phyloP scores from a whole-genome alignment of 23 red algal genomes.

The Gracilariopsis chorda region DNA sequence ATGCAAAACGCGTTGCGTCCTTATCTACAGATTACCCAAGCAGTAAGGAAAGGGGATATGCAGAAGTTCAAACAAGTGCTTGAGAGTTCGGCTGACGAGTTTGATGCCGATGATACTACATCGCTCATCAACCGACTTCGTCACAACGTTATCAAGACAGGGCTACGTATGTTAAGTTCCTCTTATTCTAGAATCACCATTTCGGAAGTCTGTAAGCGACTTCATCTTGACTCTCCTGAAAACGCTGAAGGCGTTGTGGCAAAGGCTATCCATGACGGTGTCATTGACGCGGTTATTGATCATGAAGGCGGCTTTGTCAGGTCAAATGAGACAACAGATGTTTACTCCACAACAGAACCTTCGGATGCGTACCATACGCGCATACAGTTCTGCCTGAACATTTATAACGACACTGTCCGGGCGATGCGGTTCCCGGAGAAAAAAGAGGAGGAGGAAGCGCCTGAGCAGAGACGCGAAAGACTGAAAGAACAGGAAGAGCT shows the following conservation, averaged over 20 bases:
- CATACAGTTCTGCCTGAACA: slow-evolving; percentile 94
- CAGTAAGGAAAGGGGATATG: slow-evolving; percentile 87
- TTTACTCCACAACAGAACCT: slow-evolving; percentile 86
- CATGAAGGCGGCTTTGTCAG: slow-evolving; percentile 67
- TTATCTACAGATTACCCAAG: slow-evolving; percentile 85
- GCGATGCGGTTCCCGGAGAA: slow-evolving; percentile 97
- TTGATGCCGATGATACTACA: slow-evolving; percentile 75
- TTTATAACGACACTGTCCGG: slow-evolving; percentile 94
- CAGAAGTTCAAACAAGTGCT: slow-evolving; percentile 77
- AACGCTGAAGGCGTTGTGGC: slow-evolving; percentile 93
- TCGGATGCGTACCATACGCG: slow-evolving; percentile 85
- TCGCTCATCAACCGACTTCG: slow-evolving; percentile 87
- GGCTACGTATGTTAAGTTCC: slow-evolving; percentile 75
- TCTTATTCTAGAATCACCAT: slow-evolving; percentile 95
- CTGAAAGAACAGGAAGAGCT: slow-evolving; percentile 97
- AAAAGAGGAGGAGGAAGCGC: slow-evolving; percentile 75
- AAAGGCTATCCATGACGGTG: slow-evolving; percentile 96
- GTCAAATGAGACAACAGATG: slow-evolving; percentile 72
- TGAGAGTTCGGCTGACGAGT: slow-evolving; percentile 50
- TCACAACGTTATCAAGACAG: slow-evolving; percentile 99
- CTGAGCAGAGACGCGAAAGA: slow-evolving; percentile 73
- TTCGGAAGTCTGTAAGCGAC: slow-evolving; percentile 64
- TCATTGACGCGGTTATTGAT: slow-evolving; percentile 94
- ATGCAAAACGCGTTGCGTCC: slow-evolving; percentile 80
- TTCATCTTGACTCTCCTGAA: slow-evolving; percentile 65